Evolutionary conservation across 78 protist species (phyloP), one percentile per base, ranked within the genome.

Genomic region (Polysphondylium violaceum): DNA sequence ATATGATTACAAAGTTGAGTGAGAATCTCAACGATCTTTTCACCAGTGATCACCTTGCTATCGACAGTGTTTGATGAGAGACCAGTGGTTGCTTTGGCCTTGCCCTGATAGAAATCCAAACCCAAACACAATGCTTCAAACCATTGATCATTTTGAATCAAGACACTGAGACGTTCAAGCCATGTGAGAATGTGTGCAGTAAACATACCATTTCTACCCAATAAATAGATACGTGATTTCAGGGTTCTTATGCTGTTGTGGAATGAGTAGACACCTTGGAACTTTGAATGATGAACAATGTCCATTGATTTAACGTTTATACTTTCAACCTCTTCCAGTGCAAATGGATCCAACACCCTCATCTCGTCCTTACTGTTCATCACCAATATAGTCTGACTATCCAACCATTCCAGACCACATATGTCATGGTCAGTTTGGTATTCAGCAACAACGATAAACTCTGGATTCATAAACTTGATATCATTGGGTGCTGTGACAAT

Each of bases 121-220:
- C 87, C 88, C 9, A 92, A 51, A n/a, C 88, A 53, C 3, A 92
- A 86, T 0, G 95, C 90, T 79, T 79, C 91, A 31, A 92, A 74
- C 60, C 73, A 92, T 44, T 64, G 65, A 21, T 59, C 60, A 36
- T 81, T 31, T 14, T 23, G 40, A 2, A 67, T 88, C 0, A 81
- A 31, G 7, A 58, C 23, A 0, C 68, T 50, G 9, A 92, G 36
- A 33, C 95, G 47, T 43, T 92, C 95, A 16, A 55, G 2, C 95
- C 95, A 92, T 3, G 95, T 74, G 36, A 88, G 27, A 16, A 88
- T 47, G 41, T 76, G 72, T 17, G 86, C 94, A 5, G 68, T 63
- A 53, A 71, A 74, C 44, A 88, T 11, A 31, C 86, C 86, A 61
- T 60, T 72, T 23, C 64, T 27, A 14, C 94, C 94, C 6, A 88